Conservation (phyloP, 1,139 yeast genomes). For the Geotrichum macrosporum region DNA sequence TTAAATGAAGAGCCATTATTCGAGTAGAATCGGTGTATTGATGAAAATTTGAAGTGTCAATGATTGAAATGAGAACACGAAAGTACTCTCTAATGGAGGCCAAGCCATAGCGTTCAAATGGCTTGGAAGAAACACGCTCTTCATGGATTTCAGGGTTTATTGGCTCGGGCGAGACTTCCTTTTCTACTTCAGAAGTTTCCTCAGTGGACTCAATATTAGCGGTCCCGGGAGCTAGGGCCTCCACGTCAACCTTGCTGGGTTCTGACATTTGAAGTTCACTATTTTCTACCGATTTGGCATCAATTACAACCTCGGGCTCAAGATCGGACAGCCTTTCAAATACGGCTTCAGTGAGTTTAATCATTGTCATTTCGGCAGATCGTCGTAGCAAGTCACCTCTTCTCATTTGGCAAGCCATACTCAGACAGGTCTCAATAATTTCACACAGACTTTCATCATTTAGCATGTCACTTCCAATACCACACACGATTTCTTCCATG, state of each 20-base stretch:
- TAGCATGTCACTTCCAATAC: constrained; percentile 57
- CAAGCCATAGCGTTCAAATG: constrained; percentile 53
- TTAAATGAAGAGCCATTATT: constrained; percentile 70
- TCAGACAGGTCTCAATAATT: constrained; percentile 83
- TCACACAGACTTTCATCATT: constrained; percentile 83
- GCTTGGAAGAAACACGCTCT: not conserved
- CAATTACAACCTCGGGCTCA: constrained; percentile 45
- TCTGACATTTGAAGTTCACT: constrained; percentile 10
- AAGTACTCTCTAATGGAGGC: constrained; percentile 63
- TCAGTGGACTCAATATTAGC: not conserved
- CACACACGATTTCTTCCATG: constrained; percentile 59
- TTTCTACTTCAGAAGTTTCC: not conserved
- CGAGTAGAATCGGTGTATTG: constrained; percentile 86
- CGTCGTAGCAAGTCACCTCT: constrained; percentile 84
- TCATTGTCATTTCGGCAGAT: constrained; percentile 84
- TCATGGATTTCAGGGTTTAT: not conserved
- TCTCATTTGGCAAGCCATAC: constrained; percentile 87
- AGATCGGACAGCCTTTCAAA: constrained; percentile 58
- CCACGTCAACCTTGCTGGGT: constrained; percentile 3
- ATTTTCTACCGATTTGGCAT: constrained; percentile 17
- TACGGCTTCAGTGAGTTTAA: constrained; percentile 54
- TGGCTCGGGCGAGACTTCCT: not conserved
- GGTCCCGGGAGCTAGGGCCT: not conserved
- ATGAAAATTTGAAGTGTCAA: constrained; percentile 75
- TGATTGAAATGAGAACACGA: constrained; percentile 72